phyloP scores from a whole-genome alignment of 2,329 filamentous ascomycete species.

The Colletotrichum euphorbiae region DNA sequence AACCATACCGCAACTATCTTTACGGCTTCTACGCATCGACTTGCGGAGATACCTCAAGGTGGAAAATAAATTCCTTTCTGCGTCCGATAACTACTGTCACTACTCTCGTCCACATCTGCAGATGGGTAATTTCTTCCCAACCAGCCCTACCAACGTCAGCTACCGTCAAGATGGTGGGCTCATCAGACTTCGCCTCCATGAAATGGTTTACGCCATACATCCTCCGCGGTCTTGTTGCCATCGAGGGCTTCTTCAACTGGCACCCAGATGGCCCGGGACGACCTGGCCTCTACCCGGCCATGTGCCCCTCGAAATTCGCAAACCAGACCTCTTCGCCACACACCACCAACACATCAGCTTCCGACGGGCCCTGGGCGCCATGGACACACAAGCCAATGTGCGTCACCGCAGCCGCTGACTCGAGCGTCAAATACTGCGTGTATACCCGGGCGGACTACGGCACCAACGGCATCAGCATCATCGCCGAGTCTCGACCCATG shows the following conservation, averaged over 20 bases:
- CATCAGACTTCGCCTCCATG: background rate
- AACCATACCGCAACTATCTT: too few relatives aligned
- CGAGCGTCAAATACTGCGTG: constrained; percentile 43
- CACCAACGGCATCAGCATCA: constrained; percentile 48
- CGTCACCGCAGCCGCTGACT: constrained; percentile 26
- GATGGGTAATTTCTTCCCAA: too few relatives aligned
- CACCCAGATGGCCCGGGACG: background rate
- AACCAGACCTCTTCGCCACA: background rate
- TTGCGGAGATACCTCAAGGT: too few relatives aligned
- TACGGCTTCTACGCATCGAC: too few relatives aligned
- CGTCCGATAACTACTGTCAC: too few relatives aligned
- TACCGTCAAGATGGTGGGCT: too few relatives aligned
- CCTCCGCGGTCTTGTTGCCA: background rate
- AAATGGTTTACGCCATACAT: background rate
- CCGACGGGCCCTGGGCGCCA: constrained; percentile 37
- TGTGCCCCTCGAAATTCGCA: background rate
- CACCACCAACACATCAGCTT: background rate
- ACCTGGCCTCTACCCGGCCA: background rate
- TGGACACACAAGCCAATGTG: constrained; percentile 47
- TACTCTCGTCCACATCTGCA: too few relatives aligned
- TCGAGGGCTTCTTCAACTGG: background rate
- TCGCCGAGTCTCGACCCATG: constrained; percentile 50
- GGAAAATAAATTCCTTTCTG: too few relatives aligned
- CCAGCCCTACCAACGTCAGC: too few relatives aligned
- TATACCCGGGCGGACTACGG: constrained; percentile 46